phyloP scores from a whole-genome alignment of 2,329 filamentous ascomycete species.

The Nigrospora oryzae region DNA sequence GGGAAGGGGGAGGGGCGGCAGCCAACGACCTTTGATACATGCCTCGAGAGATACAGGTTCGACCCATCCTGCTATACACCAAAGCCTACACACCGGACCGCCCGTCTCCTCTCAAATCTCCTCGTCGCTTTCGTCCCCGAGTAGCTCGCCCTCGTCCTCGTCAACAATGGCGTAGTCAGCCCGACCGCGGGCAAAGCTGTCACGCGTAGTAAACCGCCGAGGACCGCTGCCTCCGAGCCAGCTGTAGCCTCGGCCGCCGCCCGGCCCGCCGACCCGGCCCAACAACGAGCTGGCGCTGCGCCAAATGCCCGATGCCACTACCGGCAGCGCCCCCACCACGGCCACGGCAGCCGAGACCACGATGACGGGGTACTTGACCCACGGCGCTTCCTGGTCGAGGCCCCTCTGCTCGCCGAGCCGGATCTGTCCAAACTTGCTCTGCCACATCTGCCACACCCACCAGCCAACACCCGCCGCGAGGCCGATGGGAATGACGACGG shows the following conservation, averaged over 20 bases:
- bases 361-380: conserved; percentile 77
- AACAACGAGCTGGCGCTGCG: conserved; percentile 47
- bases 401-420: conserved; percentile 65
- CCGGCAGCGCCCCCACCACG: conserved; percentile 53
- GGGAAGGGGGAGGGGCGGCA: too few species aligned
- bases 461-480: conserved; percentile 68
- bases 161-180: conserved; percentile 87
- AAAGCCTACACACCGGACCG: neutral
- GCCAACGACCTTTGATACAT: neutral
- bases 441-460: conserved; percentile 80
- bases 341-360: conserved; percentile 58
- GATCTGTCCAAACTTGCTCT: conserved; percentile 85
- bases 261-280: conserved; percentile 37
- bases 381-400: conserved; percentile 64
- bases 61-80: neutral
- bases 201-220: conserved; percentile 75
- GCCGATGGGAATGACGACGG: conserved; percentile 66
- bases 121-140: conserved; percentile 91
- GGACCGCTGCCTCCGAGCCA: conserved; percentile 40
- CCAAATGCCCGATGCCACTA: conserved; percentile 67
- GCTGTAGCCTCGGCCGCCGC: conserved; percentile 38
- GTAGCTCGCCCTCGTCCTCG: conserved; percentile 86
- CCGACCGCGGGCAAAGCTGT: conserved; percentile 78
- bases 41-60: neutral
- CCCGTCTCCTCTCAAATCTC: conserved; percentile 47